Base-by-base conservation (phyloP, 306 rosid species). In the Nissolia schottii region DNA sequence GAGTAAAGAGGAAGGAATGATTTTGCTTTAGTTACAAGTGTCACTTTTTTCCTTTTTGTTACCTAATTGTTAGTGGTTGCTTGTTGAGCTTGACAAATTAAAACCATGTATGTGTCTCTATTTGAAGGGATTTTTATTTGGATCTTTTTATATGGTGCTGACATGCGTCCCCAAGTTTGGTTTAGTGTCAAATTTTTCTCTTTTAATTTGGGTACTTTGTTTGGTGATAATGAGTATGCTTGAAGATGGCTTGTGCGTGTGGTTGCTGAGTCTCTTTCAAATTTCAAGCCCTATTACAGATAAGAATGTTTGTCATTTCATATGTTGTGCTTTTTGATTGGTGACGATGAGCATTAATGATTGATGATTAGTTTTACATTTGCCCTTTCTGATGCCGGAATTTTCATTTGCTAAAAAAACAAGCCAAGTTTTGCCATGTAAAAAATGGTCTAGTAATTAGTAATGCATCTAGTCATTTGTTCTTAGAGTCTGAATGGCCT, bases 11-110 rank as follows among this genome's bases (percentile, higher is more conserved):
- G 75, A 90, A 85, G 98, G 80, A 69, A 85, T 34, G 79, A 1
- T 56, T 79, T 90, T 87, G 97, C 96, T 93, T 93, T 48, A 76
- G 67, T 78, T 81, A 74, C 56, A 93, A 90, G 97, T 76, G 59
- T 78, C 62, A 27, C 53, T 41, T 81, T 67, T 73, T 67, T 31
- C 58, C 65, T 76, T 68, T 76, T 51, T 46, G 62, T 49, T 60
- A 77, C 91, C 86, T 87, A 75, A 82, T 87, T 76, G 38, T 63
- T 62, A n/a, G 71, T 6, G 35, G 70, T 76, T 74, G 65, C 67
- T 40, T 40, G 70, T 70, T 70, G 66, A 77, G 22, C 28, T 34
- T 29, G 24, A 54, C 51, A 41, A 63, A 40, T 73, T 41, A 28
- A n/a, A 51, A 37, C 14, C 28, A 23, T 70, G 71, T 43, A n/a